Evolutionary conservation across 371 early-diverging fungal species (phyloP).

Genomic region (Lichtheimia ornata): DNA sequence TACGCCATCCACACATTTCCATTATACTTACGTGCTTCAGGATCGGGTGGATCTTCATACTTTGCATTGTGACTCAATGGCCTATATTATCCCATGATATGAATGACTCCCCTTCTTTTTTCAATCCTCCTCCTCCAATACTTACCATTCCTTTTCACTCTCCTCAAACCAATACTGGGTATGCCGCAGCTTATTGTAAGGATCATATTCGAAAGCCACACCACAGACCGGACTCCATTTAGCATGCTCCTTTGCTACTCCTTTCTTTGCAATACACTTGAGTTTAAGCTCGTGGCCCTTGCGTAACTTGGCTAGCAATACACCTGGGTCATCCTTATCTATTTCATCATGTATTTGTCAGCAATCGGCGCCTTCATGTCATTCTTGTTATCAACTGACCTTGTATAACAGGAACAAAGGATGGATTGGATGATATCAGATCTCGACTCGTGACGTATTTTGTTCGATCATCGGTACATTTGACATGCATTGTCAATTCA

Average conservation of each 20-base stretch:
- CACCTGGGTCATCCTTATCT: conserved; percentile 73
- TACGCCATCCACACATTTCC: background rate
- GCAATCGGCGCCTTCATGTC: background rate
- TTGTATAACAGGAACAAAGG: conserved; percentile 77
- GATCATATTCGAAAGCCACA: conserved; percentile 97
- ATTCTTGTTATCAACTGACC: conserved; percentile 30
- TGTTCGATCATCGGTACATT: conserved; percentile 77
- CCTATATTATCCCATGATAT: conserved; percentile 26
- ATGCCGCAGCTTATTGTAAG: conserved; percentile 92
- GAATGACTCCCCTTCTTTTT: no score
- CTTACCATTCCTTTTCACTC: conserved; percentile 82
- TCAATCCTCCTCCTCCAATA: background rate
- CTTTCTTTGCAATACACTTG: conserved; percentile 88
- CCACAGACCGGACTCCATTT: conserved; percentile 98
- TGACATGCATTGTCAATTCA: conserved; percentile 82
- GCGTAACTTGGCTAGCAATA: conserved; percentile 90
- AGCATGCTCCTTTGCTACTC: conserved; percentile 97
- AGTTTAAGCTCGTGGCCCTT: conserved; percentile 92
- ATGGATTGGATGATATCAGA: conserved; percentile 75
- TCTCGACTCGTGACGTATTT: conserved; percentile 84
- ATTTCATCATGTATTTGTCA: background rate
- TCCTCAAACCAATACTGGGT: conserved; percentile 97
- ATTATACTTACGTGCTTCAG: conserved; percentile 54
- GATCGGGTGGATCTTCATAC: conserved; percentile 66
- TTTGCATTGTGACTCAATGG: conserved; percentile 78